Evolutionary conservation across 495 filamentous ascomycete species (phyloP), one percentile per base, ranked within the genome.

Genomic region (Xylaria acuta): DNA sequence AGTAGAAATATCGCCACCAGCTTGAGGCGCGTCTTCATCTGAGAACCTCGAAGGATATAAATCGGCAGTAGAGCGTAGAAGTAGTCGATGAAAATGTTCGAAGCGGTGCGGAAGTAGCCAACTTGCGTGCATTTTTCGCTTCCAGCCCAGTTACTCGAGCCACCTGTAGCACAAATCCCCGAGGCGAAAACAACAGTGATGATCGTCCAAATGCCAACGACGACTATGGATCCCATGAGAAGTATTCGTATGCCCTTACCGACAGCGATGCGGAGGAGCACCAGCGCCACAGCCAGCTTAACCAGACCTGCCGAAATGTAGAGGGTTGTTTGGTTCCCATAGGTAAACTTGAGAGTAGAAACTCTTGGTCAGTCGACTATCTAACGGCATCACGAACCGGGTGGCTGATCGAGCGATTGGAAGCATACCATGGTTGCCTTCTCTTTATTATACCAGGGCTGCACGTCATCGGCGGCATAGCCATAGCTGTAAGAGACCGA

Each of bases 41-140:
- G 70, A 1, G 75, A 67, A 1, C 71, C 70, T 43, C 72, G 62
- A 34, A 79, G 77, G 12, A 79, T 79, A 5, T 36, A 73, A 12
- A 79, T 56, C 25, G 77, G 77, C 1, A 79, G 41, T 2, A 79
- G 43, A 6, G 77, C 77, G 22, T 79, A 79, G 58, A 79, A 79
- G 65, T 77, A 79, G 63, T 79, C 75, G 70, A 79, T 79, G 66
- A 79, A 74, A 64, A 79, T 77, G 14, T 79, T 79, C 40, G 73
- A 77, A 40, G 74, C 70, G 12, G 77, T 79, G 16, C 77, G 77
- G 67, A 79, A 75, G 60, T 79, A 79, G 11, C 70, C 74, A 25
- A 79, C 71, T 59, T 75, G 41, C 16, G 70, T 74, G 43, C 77
- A 79, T n/a, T 56, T 58, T 27, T 66, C 67, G 51, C 72, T 77